Base-by-base conservation (phyloP, 108 stramenopile species). In the Cyclotella kingstonii region DNA sequence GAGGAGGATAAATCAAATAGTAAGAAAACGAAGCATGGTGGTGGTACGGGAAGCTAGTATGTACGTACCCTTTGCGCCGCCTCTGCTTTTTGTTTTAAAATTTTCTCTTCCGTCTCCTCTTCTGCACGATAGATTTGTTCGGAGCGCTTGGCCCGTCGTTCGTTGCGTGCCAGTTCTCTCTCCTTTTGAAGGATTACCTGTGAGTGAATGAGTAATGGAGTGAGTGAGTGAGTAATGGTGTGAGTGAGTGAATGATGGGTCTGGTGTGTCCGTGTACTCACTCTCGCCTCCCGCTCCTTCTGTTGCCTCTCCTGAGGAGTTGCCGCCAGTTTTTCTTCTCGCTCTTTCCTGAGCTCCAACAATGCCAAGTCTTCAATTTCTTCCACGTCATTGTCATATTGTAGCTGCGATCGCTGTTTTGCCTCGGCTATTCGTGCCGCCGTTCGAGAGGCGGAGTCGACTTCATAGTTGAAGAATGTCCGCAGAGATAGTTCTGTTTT, bases 401-500 rank as follows among this genome's bases (percentile, higher is more conserved):
- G 62, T 25, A 51, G 11, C 30, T 57, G 46, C 29, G 60, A 56
- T 30, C 68, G 33, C 28, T 57, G 31, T 53, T 76, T 76, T n/a
- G 55, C 71, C n/a, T 65, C 76, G 50, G 73, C 75, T 36, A 80
- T 77, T 6, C 74, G 18, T 12, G 75, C 75, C 55, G 76, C 79
- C 27, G 55, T 28, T 47, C 77, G 57, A 22, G 70, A 75, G 29
- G 79, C 79, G 60, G 54, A 67, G 39, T 70, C 73, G 17, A 76
- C 79, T 21, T 80, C 79, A 40, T 80, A 80, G 31, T 80, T 76
- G 34, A 76, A 80, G 44, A 73, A 80, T 17, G 60, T 60, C 21
- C 77, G 70, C 5, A 70, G 56, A 1, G 43, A 44, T 21, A 46
- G 63, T 73, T 80, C 79, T 5, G 73, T 15, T 10, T 53, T 48